Base-by-base conservation (phyloP, 2,329 filamentous ascomycete species). In the Orbilia blumenaviensis region DNA sequence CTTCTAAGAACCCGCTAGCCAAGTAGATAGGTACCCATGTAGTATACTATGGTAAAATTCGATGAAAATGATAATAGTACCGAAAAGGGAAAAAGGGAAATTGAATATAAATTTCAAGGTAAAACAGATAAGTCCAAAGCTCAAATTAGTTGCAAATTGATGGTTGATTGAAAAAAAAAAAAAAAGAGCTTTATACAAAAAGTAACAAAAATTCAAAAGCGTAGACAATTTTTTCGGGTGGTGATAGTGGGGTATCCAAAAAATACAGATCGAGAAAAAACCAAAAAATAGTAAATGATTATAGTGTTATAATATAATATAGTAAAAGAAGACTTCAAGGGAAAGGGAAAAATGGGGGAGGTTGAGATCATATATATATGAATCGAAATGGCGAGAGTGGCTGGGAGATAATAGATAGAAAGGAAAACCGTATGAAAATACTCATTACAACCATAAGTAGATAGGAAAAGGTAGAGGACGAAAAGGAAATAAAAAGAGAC, bases 391-490 rank as follows among this genome's bases (percentile, higher is more conserved):
- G 32, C 50, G 7, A 25, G n/a, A 14, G 34, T 21, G 21, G 8
- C n/a, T 12, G 48, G 16, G 12, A 10, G 16, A 58, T 18, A 16
- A 64, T 52, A 16, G 8, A 38, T 18, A 23, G 12, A 38, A 76
- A 64, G 62, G 62, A 72, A 64, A 62, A 73, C 60, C 32, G 12
- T 48, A 75, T 36, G 64, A 32, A 38, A 62, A 58, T 38, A 60
- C 66, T 52, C 68, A 75, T 61, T 58, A 75, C 64, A 60, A 68
- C n/a, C 66, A 69, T 58, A 48, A 58, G 62, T 34, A 46, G 52
- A 62, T 25, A 3, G 3, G 3, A 7, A 38, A 14, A 14, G 36
- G 36, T 12, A 38, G n/a, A 14, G 41, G n/a, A 44, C n/a, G n/a
- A 10, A 18, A 44, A 10, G 16, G 16, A 18, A 18, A 16, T 48